Evolutionary conservation across 2,329 filamentous ascomycete genomes (phyloP), one percentile per base, ranked within the genome.

Genomic region (Macrophomina tecta): DNA sequence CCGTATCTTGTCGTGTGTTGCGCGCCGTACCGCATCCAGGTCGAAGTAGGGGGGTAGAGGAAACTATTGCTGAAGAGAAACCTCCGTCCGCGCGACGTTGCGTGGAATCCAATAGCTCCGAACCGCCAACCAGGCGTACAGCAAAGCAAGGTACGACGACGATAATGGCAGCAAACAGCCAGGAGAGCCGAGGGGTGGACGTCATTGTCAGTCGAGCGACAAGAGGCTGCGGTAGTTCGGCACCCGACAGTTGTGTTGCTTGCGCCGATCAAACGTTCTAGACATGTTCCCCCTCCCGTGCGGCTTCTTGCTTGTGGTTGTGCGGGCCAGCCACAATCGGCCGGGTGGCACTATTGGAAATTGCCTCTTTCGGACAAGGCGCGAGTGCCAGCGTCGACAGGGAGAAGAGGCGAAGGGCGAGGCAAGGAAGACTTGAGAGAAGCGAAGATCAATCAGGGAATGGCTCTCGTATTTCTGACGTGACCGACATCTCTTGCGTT

Each of bases 271-370:
- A 58, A 30, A 58, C 55, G 55, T 42, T 58, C 55, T 45, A 58
- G 55, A 30, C 48, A 9, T 45, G 16, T 34, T 53, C 34, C 36
- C n/a, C 3, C 28, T 34, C 49, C 38, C 34, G 34, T 56, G 32
- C 23, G 18, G n/a, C 11, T 12, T 45, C 42, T 45, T 45, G 42
- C 12, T 45, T 45, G 11, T 9, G 11, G 42, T 45, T 45, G 11
- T 5, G 42, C 8, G 11, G 32, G 34, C 16, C 36, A 40, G 42
- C 42, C 42, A 42, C 36, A 18, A 32, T 42, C 23, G 53, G 38
- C 14, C 56, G 32, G 56, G 42, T 7, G 58, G 58, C 58, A 45
- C 58, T 62, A 62, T 62, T 62, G 58, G 46, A 62, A 62, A 62
- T 49, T 62, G 14, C 58, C 58, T 49, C 14, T 36, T 62, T 45